These are phyloP conservation scores for Phytophthora pisi DNA, from an alignment of 352 stramenopile genomes.

Conservation along the genomic window DNA sequence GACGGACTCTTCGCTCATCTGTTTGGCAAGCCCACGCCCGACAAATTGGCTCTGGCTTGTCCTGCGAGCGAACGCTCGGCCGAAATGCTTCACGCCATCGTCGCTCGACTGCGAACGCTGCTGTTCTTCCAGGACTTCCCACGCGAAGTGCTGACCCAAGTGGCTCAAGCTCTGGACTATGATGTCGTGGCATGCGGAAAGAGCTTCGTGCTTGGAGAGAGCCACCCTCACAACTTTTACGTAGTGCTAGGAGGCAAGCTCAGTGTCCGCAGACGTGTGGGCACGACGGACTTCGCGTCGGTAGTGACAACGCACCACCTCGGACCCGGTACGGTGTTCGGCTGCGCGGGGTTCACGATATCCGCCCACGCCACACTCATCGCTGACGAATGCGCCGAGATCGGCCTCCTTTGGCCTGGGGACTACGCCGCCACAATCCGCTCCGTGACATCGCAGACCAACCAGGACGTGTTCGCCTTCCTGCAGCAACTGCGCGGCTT, in stretches of 20 bases:
- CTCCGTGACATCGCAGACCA: slow-evolving; percentile 59
- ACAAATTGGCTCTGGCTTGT: slow-evolving; percentile 68
- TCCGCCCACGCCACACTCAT: slow-evolving; percentile 56
- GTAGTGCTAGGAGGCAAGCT: slow-evolving; percentile 62
- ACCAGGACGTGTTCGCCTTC: slow-evolving; percentile 72
- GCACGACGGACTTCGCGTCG: slow-evolving; percentile 54
- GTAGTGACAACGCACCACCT: slow-evolving; percentile 75
- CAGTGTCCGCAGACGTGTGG: slow-evolving; percentile 62
- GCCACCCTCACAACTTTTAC: slow-evolving; percentile 73
- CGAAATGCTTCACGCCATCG: slow-evolving; percentile 54
- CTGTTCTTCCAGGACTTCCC: slow-evolving; percentile 79
- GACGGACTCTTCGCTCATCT: slow-evolving; percentile 71
- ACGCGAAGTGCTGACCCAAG: slow-evolving; percentile 40
- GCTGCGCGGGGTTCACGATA: slow-evolving; percentile 58
- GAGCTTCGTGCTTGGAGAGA: slow-evolving; percentile 57
- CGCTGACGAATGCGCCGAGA: slow-evolving; percentile 67
- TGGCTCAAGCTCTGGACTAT: slow-evolving; percentile 64
- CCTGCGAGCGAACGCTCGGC: slow-evolving; percentile 42
- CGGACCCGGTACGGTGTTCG: slow-evolving; percentile 58
- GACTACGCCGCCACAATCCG: slow-evolving; percentile 62
- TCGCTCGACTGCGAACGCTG: slow-evolving; percentile 54
- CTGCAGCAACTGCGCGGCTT: slow-evolving; percentile 74
- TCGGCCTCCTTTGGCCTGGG: slow-evolving; percentile 69
- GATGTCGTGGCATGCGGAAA: slow-evolving; percentile 73
- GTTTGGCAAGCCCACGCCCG: slow-evolving; percentile 67